Base-by-base conservation (phyloP, 2,329 filamentous ascomycete species). In the Fusarium burgessii region DNA sequence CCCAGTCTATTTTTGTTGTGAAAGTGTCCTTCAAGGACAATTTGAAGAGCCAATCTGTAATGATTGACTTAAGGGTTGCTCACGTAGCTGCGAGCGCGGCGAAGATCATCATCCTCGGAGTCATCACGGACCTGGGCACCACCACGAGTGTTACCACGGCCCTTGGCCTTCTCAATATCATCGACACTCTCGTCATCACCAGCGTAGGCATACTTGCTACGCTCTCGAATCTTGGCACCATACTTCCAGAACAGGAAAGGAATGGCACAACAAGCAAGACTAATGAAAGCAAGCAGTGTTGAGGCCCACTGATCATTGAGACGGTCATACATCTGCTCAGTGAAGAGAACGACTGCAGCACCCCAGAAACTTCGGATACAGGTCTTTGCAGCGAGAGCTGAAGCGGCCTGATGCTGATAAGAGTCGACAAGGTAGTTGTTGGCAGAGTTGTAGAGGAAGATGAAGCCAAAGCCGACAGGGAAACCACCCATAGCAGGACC, bases 181-280 rank as follows among this genome's bases (percentile, higher is more conserved):
- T 74, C 76, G 40, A 60, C 78, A 27, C 70, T 67, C 35, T 80
- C 74, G 20, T 89, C 87, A 7, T 88, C 87, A 2, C 86, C 87
- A n/a, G 80, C 82, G 68, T 93, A 97, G 0, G 94, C 94, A 77
- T 89, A 97, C 79, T 89, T 91, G 76, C 90, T 93, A 63, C 86
- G 84, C 59, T 83, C 84, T 8, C 94, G 86, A 72, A 97, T 97
- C 8, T 79, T 79, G 18, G 90, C 92, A 6, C 94, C 94, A 74
- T 89, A 93, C 76, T 84, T 89, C 85, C 92, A 97, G 82, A 97
- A 97, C 29, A 93, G 80, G 78, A 91, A 97, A 0, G 94, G 94
- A 72, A 97, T 97, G 1, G 85, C 88, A 78, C 93, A 97, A 82
- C 93, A 97, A 1, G 88, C 91, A 9, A 97, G 82, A 18, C 87